Percentiles rank a stretch among this genome's conserved stretches.
These are phyloP conservation scores for Dictyostelium capitatum DNA, from an alignment of 78 protist species.

Conservation along the genomic window DNA sequence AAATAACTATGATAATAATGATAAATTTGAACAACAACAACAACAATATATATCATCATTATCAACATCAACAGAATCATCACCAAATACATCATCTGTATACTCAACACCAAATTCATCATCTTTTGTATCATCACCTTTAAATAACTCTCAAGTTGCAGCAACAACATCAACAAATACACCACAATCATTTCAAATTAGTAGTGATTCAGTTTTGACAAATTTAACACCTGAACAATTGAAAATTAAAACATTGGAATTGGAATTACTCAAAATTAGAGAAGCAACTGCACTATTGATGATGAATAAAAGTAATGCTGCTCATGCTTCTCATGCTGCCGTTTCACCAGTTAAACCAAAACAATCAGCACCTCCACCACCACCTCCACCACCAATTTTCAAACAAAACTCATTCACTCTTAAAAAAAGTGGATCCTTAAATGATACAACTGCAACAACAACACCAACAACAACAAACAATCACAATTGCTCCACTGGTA, in stretches of 20 bases:
- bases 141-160: neutral
- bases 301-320: neutral
- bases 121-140: slow-evolving; percentile 15
- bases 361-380: slow-evolving; percentile 28
- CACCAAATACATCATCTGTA: neutral
- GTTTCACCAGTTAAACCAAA: slow-evolving; percentile 2
- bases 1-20: neutral
- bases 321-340: neutral
- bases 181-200: neutral
- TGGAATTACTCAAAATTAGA: slow-evolving; percentile 26
- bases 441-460: neutral
- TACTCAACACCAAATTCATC: slow-evolving; percentile 4
- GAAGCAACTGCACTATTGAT: slow-evolving; percentile 3
- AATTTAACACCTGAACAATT: neutral
- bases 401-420: slow-evolving; percentile 3
- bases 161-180: neutral
- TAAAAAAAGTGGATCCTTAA: neutral
- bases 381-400: slow-evolving; percentile 25
- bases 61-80: neutral
- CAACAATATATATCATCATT: slow-evolving; percentile 10
- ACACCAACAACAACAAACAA: neutral
- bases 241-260: slow-evolving; percentile 15
- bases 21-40: neutral
- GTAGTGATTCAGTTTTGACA: neutral
- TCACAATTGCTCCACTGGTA: neutral